Evolutionary conservation across 2,329 filamentous ascomycete species (phyloP).

Genomic region (Microcera coccophila): DNA sequence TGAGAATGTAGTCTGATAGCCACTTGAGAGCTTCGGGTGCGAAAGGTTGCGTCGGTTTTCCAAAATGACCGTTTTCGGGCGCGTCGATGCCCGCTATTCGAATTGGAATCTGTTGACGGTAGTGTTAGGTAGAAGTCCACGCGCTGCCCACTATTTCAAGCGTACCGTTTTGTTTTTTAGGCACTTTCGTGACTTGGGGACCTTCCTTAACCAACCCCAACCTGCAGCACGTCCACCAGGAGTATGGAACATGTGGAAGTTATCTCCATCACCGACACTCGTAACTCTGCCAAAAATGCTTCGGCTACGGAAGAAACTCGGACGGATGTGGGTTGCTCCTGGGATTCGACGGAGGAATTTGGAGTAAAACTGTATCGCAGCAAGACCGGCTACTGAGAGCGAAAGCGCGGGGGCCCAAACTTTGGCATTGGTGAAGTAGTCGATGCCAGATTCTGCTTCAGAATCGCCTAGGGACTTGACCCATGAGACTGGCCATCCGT

Average conservation of each 20-base stretch:
- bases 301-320: constrained; percentile 68
- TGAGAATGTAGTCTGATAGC: constrained; percentile 68
- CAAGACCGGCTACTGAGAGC: constrained; percentile 37
- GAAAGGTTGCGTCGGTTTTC: constrained; percentile 79
- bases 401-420: constrained; percentile 39
- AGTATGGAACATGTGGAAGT: constrained; percentile 91
- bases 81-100: constrained; percentile 91
- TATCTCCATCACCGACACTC: constrained; percentile 93
- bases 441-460: constrained; percentile 20
- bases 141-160: constrained; percentile 8
- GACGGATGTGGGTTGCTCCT: constrained; percentile 68
- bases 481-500: constrained; percentile 36
- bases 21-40: constrained; percentile 76
- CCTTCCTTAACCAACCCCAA: constrained; percentile 84
- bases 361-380: constrained; percentile 56
- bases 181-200: constrained; percentile 65
- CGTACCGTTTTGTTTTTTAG: constrained; percentile 74
- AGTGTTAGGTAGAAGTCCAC: constrained; percentile 13
- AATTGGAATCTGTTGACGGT: constrained; percentile 64
- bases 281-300: constrained; percentile 84
- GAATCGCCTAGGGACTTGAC: constrained; percentile 32
- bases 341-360: constrained; percentile 83
- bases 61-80: constrained; percentile 90
- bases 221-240: constrained; percentile 82
- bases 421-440: constrained; percentile 34